These are phyloP conservation scores for Pseudopyricularia javanii DNA, from an alignment of 2,329 filamentous ascomycete genomes.

Conservation along the genomic window DNA sequence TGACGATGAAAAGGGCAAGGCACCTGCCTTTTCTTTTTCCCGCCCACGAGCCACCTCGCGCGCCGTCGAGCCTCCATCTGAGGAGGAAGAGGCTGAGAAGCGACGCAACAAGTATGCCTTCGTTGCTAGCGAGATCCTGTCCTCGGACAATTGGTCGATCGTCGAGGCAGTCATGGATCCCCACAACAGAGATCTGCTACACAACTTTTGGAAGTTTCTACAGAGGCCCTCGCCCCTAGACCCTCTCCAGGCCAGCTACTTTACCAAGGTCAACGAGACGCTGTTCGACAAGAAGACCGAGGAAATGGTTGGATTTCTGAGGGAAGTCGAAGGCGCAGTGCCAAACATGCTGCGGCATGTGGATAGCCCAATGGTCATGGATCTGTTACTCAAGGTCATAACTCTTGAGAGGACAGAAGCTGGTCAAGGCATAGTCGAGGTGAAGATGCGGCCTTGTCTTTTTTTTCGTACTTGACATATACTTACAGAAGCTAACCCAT, in stretches of 20 bases:
- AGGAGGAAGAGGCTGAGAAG: slow-evolving; percentile 73
- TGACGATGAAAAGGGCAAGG: slow-evolving; percentile 35
- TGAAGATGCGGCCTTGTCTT: slow-evolving; percentile 28
- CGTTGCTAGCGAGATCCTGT: slow-evolving; percentile 83
- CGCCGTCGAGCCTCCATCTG: slow-evolving; percentile 32
- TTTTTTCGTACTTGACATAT: not conserved
- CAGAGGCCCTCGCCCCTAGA: slow-evolving; percentile 76
- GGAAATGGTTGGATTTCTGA: slow-evolving; percentile 88
- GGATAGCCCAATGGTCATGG: slow-evolving; percentile 97
- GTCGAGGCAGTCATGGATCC: slow-evolving; percentile 76
- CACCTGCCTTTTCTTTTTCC: slow-evolving; percentile 21
- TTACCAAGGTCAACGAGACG: slow-evolving; percentile 98
- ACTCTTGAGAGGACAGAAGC: slow-evolving; percentile 87
- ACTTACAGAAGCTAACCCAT: slow-evolving; percentile 28
- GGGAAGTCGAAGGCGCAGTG: slow-evolving; percentile 69
- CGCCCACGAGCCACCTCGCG: slow-evolving; percentile 42
- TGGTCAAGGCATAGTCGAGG: slow-evolving; percentile 86
- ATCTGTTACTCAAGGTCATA: slow-evolving; percentile 90
- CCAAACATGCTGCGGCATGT: slow-evolving; percentile 83
- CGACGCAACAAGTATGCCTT: slow-evolving; percentile 89
- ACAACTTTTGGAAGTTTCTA: slow-evolving; percentile 84
- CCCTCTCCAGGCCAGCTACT: slow-evolving; percentile 89
- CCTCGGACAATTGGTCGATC: slow-evolving; percentile 95
- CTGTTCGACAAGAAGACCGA: slow-evolving; percentile 95
- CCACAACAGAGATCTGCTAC: slow-evolving; percentile 57